Percentiles rank a stretch among this genome's conserved stretches.
Evolutionary conservation across 169 alveolate species (phyloP).

Genomic region (Plasmodium gonderi): DNA sequence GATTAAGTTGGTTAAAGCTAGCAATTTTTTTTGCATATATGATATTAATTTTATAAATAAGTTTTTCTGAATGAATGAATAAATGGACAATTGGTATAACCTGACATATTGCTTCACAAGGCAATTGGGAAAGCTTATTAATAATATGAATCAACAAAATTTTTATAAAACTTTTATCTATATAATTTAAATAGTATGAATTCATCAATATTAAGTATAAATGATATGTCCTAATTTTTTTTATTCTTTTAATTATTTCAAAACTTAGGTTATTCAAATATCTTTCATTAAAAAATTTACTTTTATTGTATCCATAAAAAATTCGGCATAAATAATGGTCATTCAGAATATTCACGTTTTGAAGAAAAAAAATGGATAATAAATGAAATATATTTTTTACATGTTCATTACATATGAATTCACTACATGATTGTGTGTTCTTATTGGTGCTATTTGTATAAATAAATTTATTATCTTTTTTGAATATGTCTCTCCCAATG

Average conservation of each 20-base stretch:
- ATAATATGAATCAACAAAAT: slow-evolving; percentile 24
- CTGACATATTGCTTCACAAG: slow-evolving; percentile 70
- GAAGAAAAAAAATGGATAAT: slow-evolving; percentile 60
- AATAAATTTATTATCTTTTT: slow-evolving; percentile 6
- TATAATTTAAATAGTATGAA: slow-evolving; percentile 43
- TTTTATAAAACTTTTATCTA: slow-evolving; percentile 33
- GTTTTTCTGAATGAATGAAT: slow-evolving; percentile 46
- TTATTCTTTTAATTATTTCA: slow-evolving; percentile 70
- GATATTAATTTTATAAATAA: slow-evolving; percentile 40
- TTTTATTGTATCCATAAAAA: slow-evolving; percentile 71
- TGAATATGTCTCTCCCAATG: background rate
- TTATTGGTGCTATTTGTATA: slow-evolving; percentile 10
- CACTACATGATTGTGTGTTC: background rate
- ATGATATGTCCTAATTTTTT: slow-evolving; percentile 71
- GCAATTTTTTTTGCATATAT: slow-evolving; percentile 72
- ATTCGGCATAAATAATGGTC: slow-evolving; percentile 69
- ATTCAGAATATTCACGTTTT: slow-evolving; percentile 45
- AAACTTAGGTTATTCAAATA: slow-evolving; percentile 68
- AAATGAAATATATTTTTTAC: slow-evolving; percentile 62
- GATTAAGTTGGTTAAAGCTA: slow-evolving; percentile 50
- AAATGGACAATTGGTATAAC: slow-evolving; percentile 52
- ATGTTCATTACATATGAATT: slow-evolving; percentile 38
- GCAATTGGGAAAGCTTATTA: slow-evolving; percentile 54
- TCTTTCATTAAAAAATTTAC: slow-evolving; percentile 64
- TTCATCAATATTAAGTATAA: slow-evolving; percentile 52